Base-by-base conservation (phyloP, 2,329 filamentous ascomycete species). In the Drechmeria coniospora region DNA sequence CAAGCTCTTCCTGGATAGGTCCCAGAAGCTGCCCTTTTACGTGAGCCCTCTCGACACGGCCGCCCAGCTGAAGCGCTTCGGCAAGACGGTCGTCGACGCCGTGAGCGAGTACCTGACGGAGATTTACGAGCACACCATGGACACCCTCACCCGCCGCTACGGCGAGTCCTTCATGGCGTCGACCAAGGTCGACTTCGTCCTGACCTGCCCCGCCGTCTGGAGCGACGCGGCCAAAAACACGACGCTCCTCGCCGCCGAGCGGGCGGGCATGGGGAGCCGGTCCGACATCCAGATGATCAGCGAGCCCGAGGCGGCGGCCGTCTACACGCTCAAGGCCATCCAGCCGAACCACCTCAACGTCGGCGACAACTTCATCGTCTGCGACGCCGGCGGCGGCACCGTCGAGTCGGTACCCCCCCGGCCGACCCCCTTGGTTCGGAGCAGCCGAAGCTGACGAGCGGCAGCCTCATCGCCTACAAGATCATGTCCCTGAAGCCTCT, bases 121-220 rank as follows among this genome's bases (percentile, higher is more conserved):
- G 52, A 68, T 87, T 26, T 74, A 82, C 48, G 63, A 68, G 32
- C 79, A 86, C 45, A 84, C 79, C 20, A 81, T 83, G 67, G 75
- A 83, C 44, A 82, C 74, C 0, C 59, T 87, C 36, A 78, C 69
- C 1, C 61, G 74, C 34, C 61, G 79, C 25, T 86, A 84, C 44
- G 80, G 80, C 40, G 75, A 79, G 51, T 74, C 72, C 0, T 86
- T 87, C 43, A 81, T 86, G 72, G 66, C 68, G 6, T 71, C 68
- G 6, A 84, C 79, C 5, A 74, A 73, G 41, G 73, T 83, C 21
- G 74, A 86, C 35, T 86, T 81, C 41, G 78, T 87, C 26, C 60
- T 90, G 30, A 87, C 80, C 1, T 81, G 79, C 28, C 81, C 81
- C 6, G 81, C 81, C 6, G 79, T 87, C 6, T 90, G 81, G 81